Evolutionary conservation across 352 stramenopile genomes (phyloP), one percentile per base, ranked within the genome.

Genomic region (Phytophthora nicotianae): DNA sequence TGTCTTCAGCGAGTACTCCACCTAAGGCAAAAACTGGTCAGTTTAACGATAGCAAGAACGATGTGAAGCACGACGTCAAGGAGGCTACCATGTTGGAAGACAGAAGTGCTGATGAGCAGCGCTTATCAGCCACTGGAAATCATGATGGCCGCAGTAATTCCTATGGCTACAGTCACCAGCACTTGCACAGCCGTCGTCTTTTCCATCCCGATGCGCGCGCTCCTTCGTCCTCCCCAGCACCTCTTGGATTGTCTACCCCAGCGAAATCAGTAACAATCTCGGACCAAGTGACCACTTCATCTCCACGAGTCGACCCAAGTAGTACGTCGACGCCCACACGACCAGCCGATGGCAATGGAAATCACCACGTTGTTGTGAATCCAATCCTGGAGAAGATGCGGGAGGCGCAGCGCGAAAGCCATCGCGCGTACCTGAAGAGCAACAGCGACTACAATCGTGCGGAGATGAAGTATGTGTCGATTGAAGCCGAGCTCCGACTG

Each of bases 381-480:
- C 65, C 74, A 19, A 40, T 71, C 14, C 5, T 77, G 26, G 77
- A 74, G 17, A 83, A 77, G 55, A 75, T 62, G 46, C 74, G 54
- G 16, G 72, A 74, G 40, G 75, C 60, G n/a, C 60, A 68, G 13
- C 65, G 55, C 24, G 79, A 88, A 60, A 83, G 70, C 48, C 75
- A 76, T 56, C 70, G 68, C 23, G 59, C 72, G 5, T 83, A 76
- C 26, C 59, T 90, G 21, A 89, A 90, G 65, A 79, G 68, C 55
- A 72, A 58, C 16, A 80, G 75, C 27, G 77, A 89, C 7, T 86
- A 65, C 46, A 87, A 85, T 40, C 75, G 78, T 40, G 79, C 81
- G 11, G 65, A 89, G 57, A 81, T 85, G 45, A 88, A 90, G 57
- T 69, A 72, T 21, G 24, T 83, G 3, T 64, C 75, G 29, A 62